Evolutionary conservation across 768 basidiomycete genomes (phyloP), one percentile per base, ranked within the genome.

Genomic region (Mycena maculata): DNA sequence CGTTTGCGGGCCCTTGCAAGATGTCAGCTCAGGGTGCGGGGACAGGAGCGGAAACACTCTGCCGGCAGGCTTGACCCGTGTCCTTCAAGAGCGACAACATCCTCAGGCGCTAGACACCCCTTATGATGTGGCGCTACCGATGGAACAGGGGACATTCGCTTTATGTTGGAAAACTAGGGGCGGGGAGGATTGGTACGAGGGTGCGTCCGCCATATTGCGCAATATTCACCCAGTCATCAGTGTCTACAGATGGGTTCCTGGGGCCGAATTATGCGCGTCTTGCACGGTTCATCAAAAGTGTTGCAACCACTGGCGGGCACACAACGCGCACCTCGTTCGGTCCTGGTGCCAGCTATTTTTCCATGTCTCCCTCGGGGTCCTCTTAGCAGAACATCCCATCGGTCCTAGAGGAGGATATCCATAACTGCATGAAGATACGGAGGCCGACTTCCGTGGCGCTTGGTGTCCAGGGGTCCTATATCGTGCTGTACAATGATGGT

Each of bases 111-210:
- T 67, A 54, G 54, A 49, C 16, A 49, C 55, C 1, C 60, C 66
- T 2, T 47, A 67, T 41, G 66, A 67, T 58, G 60, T 67, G 16
- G 66, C 66, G 12, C 57, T 67, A 31, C 66, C 66, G 27, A 57
- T 62, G 60, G 60, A 67, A 11, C 22, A 53, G 6, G 60, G 53
- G 15, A 5, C 25, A 16, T 65, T 41, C 33, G 31, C n/a, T 5
- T 3, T 62, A 27, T 61, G 60, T 28, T 67, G 66, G 66, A 36
- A 42, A 31, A 62, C 52, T 15, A 31, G 30, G 20, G 28, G 44
- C 0, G 60, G 60, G 11, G 60, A 67, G 39, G 36, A 61, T 18
- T 61, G 55, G 27, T 60, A 53, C 20, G 60, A 67, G 28, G 66
- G 53, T 61, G 53, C 31, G 42, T 49, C 13, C 45, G 3, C 1